Percentiles rank a stretch among this genome's conserved stretches.
These are phyloP conservation scores for Theileria annulata DNA, from an alignment of 169 alveolate species.

Conservation along the genomic window DNA sequence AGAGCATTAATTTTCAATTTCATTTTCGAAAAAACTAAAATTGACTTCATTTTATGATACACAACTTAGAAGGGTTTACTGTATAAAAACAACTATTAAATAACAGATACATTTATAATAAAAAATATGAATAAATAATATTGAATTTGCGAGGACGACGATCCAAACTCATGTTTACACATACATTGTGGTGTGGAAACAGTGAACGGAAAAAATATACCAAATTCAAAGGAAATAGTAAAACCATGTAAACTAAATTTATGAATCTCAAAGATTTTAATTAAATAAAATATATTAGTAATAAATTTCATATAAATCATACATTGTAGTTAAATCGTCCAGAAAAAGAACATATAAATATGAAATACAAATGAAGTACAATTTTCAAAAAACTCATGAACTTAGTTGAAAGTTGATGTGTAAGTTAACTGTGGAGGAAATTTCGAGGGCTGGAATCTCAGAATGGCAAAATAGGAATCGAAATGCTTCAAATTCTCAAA, in stretches of 20 bases:
- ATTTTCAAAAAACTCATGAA: no score
- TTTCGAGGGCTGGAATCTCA: background rate
- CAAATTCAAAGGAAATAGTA: background rate
- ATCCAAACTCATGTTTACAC: background rate
- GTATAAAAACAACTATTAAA: background rate
- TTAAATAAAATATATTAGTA: constrained; percentile 5
- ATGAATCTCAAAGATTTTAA: background rate
- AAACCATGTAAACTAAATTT: background rate
- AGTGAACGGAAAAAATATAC: background rate
- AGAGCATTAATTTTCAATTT: background rate
- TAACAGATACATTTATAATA: background rate
- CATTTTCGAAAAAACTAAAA: constrained; percentile 7
- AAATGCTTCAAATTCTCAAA: constrained; percentile 5
- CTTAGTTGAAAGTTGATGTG: background rate
- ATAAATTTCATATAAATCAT: background rate
- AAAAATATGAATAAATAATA: background rate
- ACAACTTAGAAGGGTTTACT: background rate
- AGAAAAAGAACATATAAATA: background rate
- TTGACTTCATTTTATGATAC: background rate
- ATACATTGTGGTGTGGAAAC: background rate
- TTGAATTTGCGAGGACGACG: background rate
- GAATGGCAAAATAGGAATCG: background rate
- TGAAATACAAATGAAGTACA: background rate
- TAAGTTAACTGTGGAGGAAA: background rate
- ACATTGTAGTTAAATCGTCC: background rate